Evolutionary conservation across 2,329 filamentous ascomycete species (phyloP), one percentile per base, ranked within the genome.

Genomic region (Aspergillus fijiensis): DNA sequence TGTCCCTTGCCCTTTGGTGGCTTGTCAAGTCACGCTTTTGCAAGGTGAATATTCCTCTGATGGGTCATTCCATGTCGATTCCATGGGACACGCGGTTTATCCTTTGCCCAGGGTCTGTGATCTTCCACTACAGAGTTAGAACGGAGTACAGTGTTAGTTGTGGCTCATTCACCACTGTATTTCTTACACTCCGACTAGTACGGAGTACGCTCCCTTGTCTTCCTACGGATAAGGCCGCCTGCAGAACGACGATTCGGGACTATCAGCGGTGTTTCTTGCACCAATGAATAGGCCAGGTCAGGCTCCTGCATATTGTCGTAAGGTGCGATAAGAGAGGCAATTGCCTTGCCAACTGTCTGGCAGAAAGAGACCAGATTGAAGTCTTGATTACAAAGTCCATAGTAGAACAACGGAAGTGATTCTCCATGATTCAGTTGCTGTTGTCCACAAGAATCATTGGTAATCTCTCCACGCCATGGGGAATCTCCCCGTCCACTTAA

Each of bases 191-290:
- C 11, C 16, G 16, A 19, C 39, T 45, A 19, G 16, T 19, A 19
- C 16, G 39, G 33, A 35, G 33, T 35, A 35, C 33, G 33, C 39
- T 45, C 39, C 39, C n/a, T 45, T 49, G 25, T 31, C 27, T 49
- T 45, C 19, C 42, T 49, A 14, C 29, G 25, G 53, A 31, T 48
- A 49, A 49, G 53, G 53, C 53, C 42, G 53, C 31, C 47, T 55
- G 53, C 48, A 55, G 25, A 47, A 47, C 53, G 53, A 55, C 53
- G 39, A 49, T 49, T 55, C 42, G 53, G 53, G 53, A 33, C 42
- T 55, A 55, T 55, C 53, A 49, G 27, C 27, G 27, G 27, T 23
- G 27, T 29, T n/a, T 31, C 27, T n/a, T 55, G n/a, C 19, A 31
- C 53, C 53, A 55, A 55, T 55, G 10, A 42, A 49, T 49, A 49